Conservation (phyloP, 495 filamentous ascomycete species). For the Tuber calosporum region DNA sequence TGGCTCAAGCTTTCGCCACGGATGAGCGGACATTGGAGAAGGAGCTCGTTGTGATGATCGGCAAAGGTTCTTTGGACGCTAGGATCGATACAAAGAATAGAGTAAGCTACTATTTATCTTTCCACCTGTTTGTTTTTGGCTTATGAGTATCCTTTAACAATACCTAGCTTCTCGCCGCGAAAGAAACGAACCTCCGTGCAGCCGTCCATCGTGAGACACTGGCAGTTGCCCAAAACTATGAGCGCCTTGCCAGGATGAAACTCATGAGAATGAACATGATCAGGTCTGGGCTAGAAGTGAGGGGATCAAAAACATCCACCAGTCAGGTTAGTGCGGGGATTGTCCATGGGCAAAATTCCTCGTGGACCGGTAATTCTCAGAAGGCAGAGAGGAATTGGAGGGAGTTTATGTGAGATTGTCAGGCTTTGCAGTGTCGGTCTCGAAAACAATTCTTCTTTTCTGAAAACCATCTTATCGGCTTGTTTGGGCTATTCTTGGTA, state of each 20-base stretch:
- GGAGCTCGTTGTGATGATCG: slow-evolving; percentile 65
- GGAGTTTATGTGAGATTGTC: neutral
- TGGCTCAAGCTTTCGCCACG: slow-evolving; percentile 55
- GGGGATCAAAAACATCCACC: slow-evolving; percentile 38
- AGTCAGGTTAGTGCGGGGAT: neutral
- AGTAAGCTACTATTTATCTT: slow-evolving; percentile 44
- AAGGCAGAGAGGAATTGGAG: neutral
- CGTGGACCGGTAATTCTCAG: neutral
- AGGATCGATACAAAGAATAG: slow-evolving; percentile 76
- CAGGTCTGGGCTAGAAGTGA: slow-evolving; percentile 67
- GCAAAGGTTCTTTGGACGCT: slow-evolving; percentile 60
- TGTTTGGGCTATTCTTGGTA: neutral
- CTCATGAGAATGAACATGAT: slow-evolving; percentile 67
- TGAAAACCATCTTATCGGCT: neutral
- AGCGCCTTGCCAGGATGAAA: slow-evolving; percentile 64
- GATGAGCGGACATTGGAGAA: slow-evolving; percentile 46
- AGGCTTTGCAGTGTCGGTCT: neutral
- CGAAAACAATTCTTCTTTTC: neutral
- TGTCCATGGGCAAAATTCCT: neutral
- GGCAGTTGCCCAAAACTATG: slow-evolving; percentile 61
- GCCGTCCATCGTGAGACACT: slow-evolving; percentile 63
- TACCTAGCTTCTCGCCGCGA: slow-evolving; percentile 59
- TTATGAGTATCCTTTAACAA: slow-evolving; percentile 15
- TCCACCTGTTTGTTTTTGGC: neutral
- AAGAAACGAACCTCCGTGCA: slow-evolving; percentile 55